Evolutionary conservation across 192 early-diverging fungal species (phyloP).

Genomic region (Powellomyces hirtus): DNA sequence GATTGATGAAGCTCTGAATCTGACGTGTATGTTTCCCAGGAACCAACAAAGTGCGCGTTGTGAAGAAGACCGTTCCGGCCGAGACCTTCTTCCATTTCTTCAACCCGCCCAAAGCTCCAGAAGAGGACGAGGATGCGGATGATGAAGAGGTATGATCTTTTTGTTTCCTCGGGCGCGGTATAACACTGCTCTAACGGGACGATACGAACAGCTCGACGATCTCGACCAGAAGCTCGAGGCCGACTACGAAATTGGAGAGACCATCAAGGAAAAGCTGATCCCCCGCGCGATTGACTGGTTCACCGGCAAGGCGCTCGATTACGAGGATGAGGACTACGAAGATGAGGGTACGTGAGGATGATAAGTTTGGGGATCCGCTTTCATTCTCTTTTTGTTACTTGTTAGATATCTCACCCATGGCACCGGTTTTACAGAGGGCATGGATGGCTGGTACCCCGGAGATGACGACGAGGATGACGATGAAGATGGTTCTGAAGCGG

Average conservation of each 20-base stretch:
- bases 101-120: slow-evolving; percentile 62
- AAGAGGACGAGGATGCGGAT: slow-evolving; percentile 71
- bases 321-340: slow-evolving; percentile 65
- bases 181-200: not conserved
- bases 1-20: not conserved
- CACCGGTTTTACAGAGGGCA: slow-evolving; percentile 11
- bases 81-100: slow-evolving; percentile 99
- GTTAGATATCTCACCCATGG: no score
- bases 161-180: not conserved
- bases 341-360: not conserved
- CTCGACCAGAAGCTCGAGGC: slow-evolving; percentile 83
- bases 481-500: slow-evolving; percentile 60
- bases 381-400: not conserved
- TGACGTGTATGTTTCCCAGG: slow-evolving; percentile 44
- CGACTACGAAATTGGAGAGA: slow-evolving; percentile 97
- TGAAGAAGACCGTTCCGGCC: slow-evolving; percentile 94
- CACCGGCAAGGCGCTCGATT: slow-evolving; percentile 93
- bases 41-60: slow-evolving; percentile 96
- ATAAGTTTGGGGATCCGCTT: not conserved
- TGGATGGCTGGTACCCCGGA: slow-evolving; percentile 43
- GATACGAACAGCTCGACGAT: slow-evolving; percentile 43
- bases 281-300: slow-evolving; percentile 98
- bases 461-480: slow-evolving; percentile 59
- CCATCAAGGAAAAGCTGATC: slow-evolving; percentile 97
- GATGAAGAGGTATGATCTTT: slow-evolving; percentile 55